Evolutionary conservation across 2,329 filamentous ascomycete species (phyloP).

Genomic region (Pseudocercospora crystallina): DNA sequence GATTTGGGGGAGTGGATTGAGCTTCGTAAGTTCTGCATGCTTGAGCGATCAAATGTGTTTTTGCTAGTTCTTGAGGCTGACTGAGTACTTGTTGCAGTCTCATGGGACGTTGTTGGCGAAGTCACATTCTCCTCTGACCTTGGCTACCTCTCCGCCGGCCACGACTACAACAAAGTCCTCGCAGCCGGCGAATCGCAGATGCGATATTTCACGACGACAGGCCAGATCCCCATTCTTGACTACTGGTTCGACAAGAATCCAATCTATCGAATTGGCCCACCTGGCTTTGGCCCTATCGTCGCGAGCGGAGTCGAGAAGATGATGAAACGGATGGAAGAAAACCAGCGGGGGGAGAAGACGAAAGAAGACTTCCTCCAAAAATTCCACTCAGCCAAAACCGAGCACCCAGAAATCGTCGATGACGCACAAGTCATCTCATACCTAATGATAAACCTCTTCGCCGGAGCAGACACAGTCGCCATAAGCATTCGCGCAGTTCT

Average conservation of each 20-base stretch:
- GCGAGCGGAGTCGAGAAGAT: too few species aligned
- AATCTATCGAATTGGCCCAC: neutral
- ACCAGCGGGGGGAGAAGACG: too few species aligned
- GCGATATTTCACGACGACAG: neutral
- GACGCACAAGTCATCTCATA: neutral
- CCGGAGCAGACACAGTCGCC: conserved; percentile 44
- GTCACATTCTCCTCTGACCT: conserved; percentile 42
- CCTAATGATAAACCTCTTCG: conserved; percentile 36
- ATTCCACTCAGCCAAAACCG: neutral
- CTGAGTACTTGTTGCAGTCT: conserved; percentile 19
- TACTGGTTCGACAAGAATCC: too few species aligned
- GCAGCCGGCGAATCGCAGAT: neutral
- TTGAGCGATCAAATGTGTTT: too few species aligned
- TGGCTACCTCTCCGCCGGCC: conserved; percentile 37
- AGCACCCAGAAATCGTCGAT: neutral
- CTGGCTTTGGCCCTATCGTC: neutral
- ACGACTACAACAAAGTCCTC: conserved; percentile 27
- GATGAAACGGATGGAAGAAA: too few species aligned
- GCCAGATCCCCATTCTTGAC: neutral
- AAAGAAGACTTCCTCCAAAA: neutral
- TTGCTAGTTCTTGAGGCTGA: too few species aligned
- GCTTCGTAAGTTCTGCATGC: too few species aligned
- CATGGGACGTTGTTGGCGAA: conserved; percentile 46
- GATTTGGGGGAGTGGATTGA: too few species aligned
- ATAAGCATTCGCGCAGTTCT: conserved; percentile 52